Evolutionary conservation across 495 filamentous ascomycete genomes (phyloP), one percentile per base, ranked within the genome.

Genomic region (Aspergillus campestris): DNA sequence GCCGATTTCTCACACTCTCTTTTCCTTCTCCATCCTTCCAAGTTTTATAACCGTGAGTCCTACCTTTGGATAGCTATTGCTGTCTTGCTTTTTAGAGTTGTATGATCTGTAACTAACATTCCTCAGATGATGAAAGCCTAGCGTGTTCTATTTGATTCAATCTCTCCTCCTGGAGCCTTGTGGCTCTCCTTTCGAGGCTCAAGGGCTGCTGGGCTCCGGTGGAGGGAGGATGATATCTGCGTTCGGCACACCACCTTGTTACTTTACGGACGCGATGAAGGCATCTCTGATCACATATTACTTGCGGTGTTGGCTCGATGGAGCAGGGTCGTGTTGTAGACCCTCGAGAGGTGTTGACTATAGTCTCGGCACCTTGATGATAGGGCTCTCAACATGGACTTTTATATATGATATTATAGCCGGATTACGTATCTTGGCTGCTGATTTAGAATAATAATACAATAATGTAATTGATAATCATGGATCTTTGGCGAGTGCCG

Each of bases 231-330:
- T 98, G 92, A 98, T 78, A 88, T 84, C 76, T 79, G 94, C 87
- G 94, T 95, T 89, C 89, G 90, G 87, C 92, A 96, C 92, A 95
- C 68, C 71, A 47, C 81, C 90, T 95, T 95, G 87, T 95, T 94
- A 86, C 71, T 74, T 72, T 58, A 86, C 89, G 89, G 84, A 95
- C 91, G 94, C 89, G 78, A 86, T 82, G 77, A 85, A 79, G 83
- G 88, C 87, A 95, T 89, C 89, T 97, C 92, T 97, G 92, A 97
- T 49, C 38, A 55, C 38, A 56, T 39, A 60, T 52, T 54, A 64
- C 69, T 72, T 72, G 69, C 57, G 69, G 69, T 70, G 69, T 72
- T 50, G 45, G 6, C 32, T 32, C 30, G 12, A 18, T 11, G 8
- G 15, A 13, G 31, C 9, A 18, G 10, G 18, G 13, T 8, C 12